Evolutionary conservation across 306 rosid genomes (phyloP).

Genomic region (cucumber (Cucumis sativus)): DNA sequence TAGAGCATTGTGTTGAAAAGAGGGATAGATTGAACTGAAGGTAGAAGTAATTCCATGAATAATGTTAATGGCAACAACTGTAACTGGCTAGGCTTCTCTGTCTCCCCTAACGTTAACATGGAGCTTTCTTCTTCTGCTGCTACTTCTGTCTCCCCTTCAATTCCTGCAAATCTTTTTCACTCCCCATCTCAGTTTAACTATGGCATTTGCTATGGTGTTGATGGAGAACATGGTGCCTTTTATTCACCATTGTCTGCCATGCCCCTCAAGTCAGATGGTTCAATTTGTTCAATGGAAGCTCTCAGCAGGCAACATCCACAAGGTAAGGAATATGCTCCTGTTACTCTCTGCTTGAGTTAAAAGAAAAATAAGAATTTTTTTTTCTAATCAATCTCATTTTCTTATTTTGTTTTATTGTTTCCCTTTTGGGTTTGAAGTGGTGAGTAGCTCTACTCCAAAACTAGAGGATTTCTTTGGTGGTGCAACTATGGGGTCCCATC

Average conservation of each 20-base stretch:
- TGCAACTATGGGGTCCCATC: slow-evolving; percentile 57
- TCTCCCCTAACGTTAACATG: slow-evolving; percentile 52
- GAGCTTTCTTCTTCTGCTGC: slow-evolving; percentile 28
- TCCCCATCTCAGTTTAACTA: slow-evolving; percentile 33
- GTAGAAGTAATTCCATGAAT: slow-evolving; percentile 42
- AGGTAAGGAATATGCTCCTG: slow-evolving; percentile 32
- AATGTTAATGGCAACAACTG: slow-evolving; percentile 30
- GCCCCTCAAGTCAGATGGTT: slow-evolving; percentile 81
- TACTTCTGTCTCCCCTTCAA: slow-evolving; percentile 10
- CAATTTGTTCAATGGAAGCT: slow-evolving; percentile 61
- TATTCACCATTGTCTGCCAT: slow-evolving; percentile 47
- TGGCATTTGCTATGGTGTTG: slow-evolving; percentile 48
- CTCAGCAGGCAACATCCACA: slow-evolving; percentile 46
- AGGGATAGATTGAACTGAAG: slow-evolving; percentile 4
- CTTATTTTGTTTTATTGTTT: neutral
- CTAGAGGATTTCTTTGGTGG: slow-evolving; percentile 77
- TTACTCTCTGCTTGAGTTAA: neutral
- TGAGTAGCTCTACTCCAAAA: slow-evolving; percentile 53
- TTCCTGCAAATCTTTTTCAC: slow-evolving; percentile 33
- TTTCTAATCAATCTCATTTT: neutral
- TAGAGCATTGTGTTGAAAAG: slow-evolving; percentile 4
- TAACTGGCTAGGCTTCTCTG: slow-evolving; percentile 59
- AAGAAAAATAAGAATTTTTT: neutral
- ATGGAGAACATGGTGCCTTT: slow-evolving; percentile 36
- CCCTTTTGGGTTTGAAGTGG: slow-evolving; percentile 31